Evolutionary conservation across 73 alveolate species (phyloP), one percentile per base, ranked within the genome.

Genomic region (Uronychia setigera): DNA sequence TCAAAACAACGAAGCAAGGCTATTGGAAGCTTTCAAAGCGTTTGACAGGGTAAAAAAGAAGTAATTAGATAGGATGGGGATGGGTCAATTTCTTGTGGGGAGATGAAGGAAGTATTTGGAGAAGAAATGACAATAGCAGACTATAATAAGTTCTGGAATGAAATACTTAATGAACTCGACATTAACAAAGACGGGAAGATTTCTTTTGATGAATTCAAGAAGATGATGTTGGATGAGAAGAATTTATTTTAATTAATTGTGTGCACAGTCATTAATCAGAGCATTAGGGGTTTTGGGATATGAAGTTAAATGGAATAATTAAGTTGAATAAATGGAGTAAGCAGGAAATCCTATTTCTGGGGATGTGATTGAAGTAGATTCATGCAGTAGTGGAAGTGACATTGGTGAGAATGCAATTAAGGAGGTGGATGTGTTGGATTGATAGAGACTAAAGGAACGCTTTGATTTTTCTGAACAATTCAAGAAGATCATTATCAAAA

Each of bases 141-240:
- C 67, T 5, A 46, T 19, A 46, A 46, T 11, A 19, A 46, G 67
- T 5, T 46, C 67, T 46, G 67, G 67, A 46, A 19, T 46, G 19
- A 46, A 46, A 46, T 46, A 5, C 19, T 46, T 5, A 46, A 11
- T 5, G 67, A 46, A 19, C n/a, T 46, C n/a, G 67, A 46, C 19
- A 46, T 46, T 46, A 46, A 46, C 67, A 46, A 46, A 11, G 67
- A 46, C 67, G 67, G 67, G n/a, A 46, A 46, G 19, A 46, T 46
- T 19, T 11, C 67, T 19, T 46, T 46, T 46, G 67, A 46, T 46
- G 67, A 46, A 19, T 46, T 46, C 67, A 46, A 46, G 67, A 46
- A 46, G 67, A 46, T 46, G 67, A 46, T 46, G 67, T 11, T 19
- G 67, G 67, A 58, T 19, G 88, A 81, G 26, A 83, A 35, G 57